Base-by-base conservation (phyloP, 1,284 basidiomycete species). In the Athelia sp. region DNA sequence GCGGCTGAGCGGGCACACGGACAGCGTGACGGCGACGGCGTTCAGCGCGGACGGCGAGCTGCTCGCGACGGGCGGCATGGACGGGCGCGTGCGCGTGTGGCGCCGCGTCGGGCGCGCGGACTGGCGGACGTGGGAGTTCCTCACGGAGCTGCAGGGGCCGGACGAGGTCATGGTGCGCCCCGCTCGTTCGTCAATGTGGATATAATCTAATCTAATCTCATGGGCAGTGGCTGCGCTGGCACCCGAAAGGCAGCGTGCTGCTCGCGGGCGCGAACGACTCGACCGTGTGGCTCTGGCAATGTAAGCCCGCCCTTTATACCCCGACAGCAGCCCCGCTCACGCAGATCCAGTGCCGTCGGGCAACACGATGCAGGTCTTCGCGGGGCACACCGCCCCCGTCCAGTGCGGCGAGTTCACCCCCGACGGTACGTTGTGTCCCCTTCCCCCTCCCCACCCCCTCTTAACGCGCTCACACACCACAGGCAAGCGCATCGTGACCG, bases 271-370 rank as follows among this genome's bases (percentile, higher is more conserved):
- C 91, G 17, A 92, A 96, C 56, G 96, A 99, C 67, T 82, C 89
- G 3, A 97, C 90, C 3, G 84, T 96, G n/a, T 99, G 96, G 96
- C 75, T 99, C 61, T 99, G 95, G 95, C 91, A 97, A 72, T 71
- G 94, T 95, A 66, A 56, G 80, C 63, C 29, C 43, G 38, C 43
- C 14, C 24, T 54, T 47, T n/a, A n/a, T n/a, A n/a, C n/a, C n/a
- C n/a, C n/a, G n/a, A n/a, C n/a, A n/a, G n/a, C n/a, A n/a, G n/a
- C n/a, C n/a, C n/a, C n/a, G n/a, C n/a, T n/a, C n/a, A n/a, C n/a
- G n/a, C n/a, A n/a, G n/a, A n/a, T 52, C 65, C 64, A 95, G 93
- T 99, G 42, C 96, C 96, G 2, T 90, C 86, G 3, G 96, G 95
- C 44, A 89, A 84, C 58, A 92, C 86, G 45, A 95, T 98, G 90